phyloP scores from a whole-genome alignment of 164 flowering plant genomes.

The Nymphaea colorata region DNA sequence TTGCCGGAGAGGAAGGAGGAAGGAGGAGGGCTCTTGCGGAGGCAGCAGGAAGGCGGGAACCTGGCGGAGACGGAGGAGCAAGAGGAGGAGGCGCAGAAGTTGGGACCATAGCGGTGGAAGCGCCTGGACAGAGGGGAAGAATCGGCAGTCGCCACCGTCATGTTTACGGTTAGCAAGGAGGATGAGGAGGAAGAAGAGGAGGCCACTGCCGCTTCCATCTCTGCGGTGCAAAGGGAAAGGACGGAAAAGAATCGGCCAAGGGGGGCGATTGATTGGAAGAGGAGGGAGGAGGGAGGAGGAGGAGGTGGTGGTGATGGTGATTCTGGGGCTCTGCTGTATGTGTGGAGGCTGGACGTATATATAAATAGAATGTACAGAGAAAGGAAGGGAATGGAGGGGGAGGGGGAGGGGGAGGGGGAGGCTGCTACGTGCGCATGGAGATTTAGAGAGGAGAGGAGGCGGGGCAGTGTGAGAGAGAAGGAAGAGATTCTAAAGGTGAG shows the following conservation, averaged over 20 bases:
- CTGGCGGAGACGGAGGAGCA: conserved; percentile 1
- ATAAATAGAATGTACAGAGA: not conserved
- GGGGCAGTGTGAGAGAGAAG: too few relatives aligned
- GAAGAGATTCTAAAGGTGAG: not conserved
- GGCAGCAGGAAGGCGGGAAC: conserved; percentile 5
- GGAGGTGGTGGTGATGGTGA: not conserved
- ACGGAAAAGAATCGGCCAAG: not conserved
- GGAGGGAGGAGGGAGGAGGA: not conserved
- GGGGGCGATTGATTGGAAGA: not conserved
- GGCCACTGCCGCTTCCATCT: conserved; percentile 5
- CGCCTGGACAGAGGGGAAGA: conserved; percentile 7
- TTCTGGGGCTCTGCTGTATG: not conserved
- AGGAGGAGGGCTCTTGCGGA: conserved; percentile 1
- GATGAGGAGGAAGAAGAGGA: conserved; percentile 2
- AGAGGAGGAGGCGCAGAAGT: conserved; percentile 4
- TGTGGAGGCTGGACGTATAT: not conserved
- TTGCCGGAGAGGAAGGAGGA: conserved; percentile 4
- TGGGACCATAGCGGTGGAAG: conserved; percentile 1
- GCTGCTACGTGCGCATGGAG: too few relatives aligned
- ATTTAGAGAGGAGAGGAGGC: too few relatives aligned
- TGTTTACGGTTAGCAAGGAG: not conserved
- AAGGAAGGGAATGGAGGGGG: not conserved
- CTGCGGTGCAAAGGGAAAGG: not conserved
- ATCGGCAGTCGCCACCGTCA: conserved; percentile 3
- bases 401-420: not conserved